phyloP scores from a whole-genome alignment of 2,329 filamentous ascomycete genomes.

The Aaosphaeria pasadenensis region DNA sequence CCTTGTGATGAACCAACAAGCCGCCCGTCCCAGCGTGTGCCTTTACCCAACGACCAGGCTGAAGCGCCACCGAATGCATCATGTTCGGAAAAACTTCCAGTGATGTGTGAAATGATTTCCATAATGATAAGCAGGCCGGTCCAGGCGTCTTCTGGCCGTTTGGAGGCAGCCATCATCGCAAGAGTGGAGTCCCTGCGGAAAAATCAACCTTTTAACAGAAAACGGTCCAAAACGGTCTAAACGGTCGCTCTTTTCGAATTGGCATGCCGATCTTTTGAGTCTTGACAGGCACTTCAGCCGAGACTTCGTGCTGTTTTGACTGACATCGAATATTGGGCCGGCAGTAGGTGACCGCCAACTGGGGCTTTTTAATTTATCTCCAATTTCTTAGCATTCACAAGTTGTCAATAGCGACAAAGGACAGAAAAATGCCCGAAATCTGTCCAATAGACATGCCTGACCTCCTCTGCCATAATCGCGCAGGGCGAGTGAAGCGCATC shows the following conservation, averaged over 20 bases:
- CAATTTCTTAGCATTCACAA: too few relatives aligned
- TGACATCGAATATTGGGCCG: conserved; percentile 4
- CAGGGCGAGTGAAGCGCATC: too few relatives aligned
- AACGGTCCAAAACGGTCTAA: conserved; percentile 3
- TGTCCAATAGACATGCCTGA: too few relatives aligned
- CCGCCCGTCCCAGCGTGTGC: conserved; percentile 18
- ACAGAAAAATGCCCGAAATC: conserved; percentile 3
- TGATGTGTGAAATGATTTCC: not conserved
- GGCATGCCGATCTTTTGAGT: conserved; percentile 20
- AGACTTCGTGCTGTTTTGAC: conserved; percentile 13
- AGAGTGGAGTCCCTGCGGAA: conserved; percentile 12
- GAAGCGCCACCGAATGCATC: not conserved
- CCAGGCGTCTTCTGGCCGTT: conserved; percentile 1
- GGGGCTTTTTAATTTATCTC: too few relatives aligned
- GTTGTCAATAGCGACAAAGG: not conserved
- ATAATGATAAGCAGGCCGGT: conserved; percentile 4
- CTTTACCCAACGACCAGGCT: conserved; percentile 8
- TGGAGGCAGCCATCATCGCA: not conserved
- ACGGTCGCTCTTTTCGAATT: conserved; percentile 11
- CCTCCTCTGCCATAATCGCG: too few relatives aligned
- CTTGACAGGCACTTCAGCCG: conserved; percentile 18
- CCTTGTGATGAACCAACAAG: conserved; percentile 11
- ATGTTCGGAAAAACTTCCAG: not conserved
- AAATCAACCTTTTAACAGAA: conserved; percentile 13
- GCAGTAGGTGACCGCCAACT: conserved; percentile 12